Conservation (phyloP, 208 protist species). For the Trypanosoma boissoni region DNA sequence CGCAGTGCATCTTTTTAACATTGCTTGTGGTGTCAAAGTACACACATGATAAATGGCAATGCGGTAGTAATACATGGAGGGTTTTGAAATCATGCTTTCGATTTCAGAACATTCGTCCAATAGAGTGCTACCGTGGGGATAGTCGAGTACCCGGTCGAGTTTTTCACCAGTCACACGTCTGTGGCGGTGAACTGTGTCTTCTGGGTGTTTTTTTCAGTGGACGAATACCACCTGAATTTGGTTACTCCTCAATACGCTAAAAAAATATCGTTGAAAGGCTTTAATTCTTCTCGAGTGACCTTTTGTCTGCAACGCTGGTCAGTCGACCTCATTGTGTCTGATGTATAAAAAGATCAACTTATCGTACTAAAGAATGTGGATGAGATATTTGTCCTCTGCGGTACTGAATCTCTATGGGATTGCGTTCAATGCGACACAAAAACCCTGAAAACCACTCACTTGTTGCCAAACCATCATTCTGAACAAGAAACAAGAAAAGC, state of each 20-base stretch:
- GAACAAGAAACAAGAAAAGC: not conserved
- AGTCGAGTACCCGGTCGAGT: conserved; percentile 2
- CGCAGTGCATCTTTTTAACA: conserved; percentile 14
- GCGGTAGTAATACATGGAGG: conserved; percentile 15
- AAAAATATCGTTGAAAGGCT: conserved; percentile 13
- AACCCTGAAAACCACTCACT: not conserved
- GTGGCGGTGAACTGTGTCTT: conserved; percentile 8
- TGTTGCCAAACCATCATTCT: not conserved
- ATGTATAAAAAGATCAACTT: conserved; percentile 16
- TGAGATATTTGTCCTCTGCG: conserved; percentile 11
- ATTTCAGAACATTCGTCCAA: conserved; percentile 13
- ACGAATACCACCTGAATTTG: conserved; percentile 7
- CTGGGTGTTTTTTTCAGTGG: conserved; percentile 10
- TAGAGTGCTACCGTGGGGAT: conserved; percentile 10
- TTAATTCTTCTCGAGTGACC: conserved; percentile 6
- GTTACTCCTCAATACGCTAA: conserved; percentile 4
- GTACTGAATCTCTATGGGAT: not conserved
- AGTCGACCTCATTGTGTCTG: not conserved
- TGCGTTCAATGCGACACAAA: conserved; percentile 7
- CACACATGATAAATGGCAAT: conserved; percentile 8
- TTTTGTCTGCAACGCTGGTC: conserved; percentile 19
- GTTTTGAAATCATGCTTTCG: conserved; percentile 11
- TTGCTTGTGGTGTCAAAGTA: conserved; percentile 14
- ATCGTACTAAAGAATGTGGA: conserved; percentile 14
- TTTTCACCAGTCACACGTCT: conserved; percentile 14